Conservation (phyloP, 257 asterid genomes). For the Henckelia pumila region DNA sequence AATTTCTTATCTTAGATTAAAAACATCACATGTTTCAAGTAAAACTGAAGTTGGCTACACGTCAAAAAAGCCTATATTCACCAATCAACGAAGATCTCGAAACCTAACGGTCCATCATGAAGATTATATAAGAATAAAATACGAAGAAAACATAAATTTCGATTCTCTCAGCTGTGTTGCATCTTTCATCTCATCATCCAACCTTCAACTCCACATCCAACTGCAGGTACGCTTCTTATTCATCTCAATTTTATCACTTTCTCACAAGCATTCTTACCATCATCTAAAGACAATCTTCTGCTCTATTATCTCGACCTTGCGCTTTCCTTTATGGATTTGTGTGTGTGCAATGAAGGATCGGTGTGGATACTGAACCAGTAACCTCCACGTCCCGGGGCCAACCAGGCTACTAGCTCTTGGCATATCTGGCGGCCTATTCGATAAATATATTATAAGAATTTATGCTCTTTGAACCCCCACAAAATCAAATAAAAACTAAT, state of each 20-base stretch:
- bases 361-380: background rate
- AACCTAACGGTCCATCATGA: background rate
- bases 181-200: too few relatives aligned
- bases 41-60: background rate
- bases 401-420: background rate
- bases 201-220: background rate
- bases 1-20: too few relatives aligned
- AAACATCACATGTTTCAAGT: background rate
- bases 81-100: background rate
- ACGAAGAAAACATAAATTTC: too few relatives aligned
- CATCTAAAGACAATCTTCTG: background rate
- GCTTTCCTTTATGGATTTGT: too few relatives aligned
- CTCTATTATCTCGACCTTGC: background rate
- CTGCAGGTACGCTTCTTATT: background rate
- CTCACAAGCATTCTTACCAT: too few relatives aligned
- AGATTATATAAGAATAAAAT: background rate
- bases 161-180: background rate
- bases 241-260: background rate
- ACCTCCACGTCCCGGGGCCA: background rate
- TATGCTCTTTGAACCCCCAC: too few relatives aligned
- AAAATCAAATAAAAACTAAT: too few relatives aligned
- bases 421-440: background rate
- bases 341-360: background rate
- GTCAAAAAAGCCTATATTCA: background rate
- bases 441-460: too few relatives aligned